Conservation (phyloP, 352 stramenopile species). For the Phytophthora citricola region DNA sequence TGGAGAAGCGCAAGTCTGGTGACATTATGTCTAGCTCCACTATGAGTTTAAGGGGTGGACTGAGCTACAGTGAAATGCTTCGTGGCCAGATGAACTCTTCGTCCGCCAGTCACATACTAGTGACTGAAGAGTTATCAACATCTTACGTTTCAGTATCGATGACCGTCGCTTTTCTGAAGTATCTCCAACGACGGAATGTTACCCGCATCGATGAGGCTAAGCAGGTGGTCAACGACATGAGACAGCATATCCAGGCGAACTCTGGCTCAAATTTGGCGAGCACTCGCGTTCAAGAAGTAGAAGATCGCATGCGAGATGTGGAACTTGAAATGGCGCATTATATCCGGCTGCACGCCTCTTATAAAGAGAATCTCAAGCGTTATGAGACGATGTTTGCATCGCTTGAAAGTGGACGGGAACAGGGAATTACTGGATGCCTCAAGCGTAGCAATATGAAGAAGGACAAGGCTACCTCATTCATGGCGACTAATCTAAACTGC, state of each 20-base stretch:
- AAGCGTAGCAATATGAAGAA: constrained; percentile 91
- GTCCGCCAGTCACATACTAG: constrained; percentile 73
- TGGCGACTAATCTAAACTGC: constrained; percentile 88
- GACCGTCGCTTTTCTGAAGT: constrained; percentile 79
- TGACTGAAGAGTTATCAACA: constrained; percentile 83
- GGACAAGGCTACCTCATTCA: constrained; percentile 84
- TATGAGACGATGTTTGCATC: constrained; percentile 72
- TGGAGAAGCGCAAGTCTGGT: constrained; percentile 55
- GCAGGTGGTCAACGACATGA: constrained; percentile 59
- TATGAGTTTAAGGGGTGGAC: constrained; percentile 35
- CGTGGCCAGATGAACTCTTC: constrained; percentile 57
- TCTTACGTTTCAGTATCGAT: constrained; percentile 88
- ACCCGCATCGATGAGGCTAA: constrained; percentile 64
- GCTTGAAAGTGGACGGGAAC: constrained; percentile 79
- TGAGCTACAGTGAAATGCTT: constrained; percentile 71
- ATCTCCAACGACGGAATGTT: constrained; percentile 75
- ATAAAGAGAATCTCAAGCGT: constrained; percentile 73
- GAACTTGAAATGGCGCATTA: constrained; percentile 69
- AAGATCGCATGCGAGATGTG: constrained; percentile 58
- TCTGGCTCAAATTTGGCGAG: constrained; percentile 14
- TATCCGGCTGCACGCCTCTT: constrained; percentile 62
- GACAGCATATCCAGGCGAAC: constrained; percentile 53
- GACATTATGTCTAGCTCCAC: constrained; percentile 46
- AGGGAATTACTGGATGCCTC: constrained; percentile 82
- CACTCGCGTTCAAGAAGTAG: constrained; percentile 28